These are phyloP conservation scores for Acrodontium crateriforme DNA, from an alignment of 2,329 filamentous ascomycete species.

Conservation along the genomic window DNA sequence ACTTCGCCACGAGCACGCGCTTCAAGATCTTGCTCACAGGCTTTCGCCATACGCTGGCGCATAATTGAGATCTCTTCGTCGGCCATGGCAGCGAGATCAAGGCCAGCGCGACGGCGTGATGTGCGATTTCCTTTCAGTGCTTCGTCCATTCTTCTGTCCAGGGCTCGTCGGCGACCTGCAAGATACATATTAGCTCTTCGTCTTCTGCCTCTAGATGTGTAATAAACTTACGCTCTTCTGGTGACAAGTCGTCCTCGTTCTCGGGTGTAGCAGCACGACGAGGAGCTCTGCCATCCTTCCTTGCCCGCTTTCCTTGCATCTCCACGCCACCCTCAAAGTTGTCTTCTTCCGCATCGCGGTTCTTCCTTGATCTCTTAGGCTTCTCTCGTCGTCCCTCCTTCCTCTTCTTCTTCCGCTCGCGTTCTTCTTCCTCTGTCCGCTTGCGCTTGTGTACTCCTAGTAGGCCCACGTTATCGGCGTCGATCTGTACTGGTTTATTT, in stretches of 20 bases:
- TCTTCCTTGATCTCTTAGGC: conserved; percentile 28
- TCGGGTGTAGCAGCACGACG: conserved; percentile 41
- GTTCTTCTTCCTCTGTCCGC: conserved; percentile 48
- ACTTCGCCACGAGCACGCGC: conserved; percentile 68
- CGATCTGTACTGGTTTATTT: conserved; percentile 44
- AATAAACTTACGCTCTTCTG: conserved; percentile 57
- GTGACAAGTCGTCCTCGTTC: conserved; percentile 59
- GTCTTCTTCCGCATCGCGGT: conserved; percentile 42
- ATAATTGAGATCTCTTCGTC: conserved; percentile 82
- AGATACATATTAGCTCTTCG: conserved; percentile 10
- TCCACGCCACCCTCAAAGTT: conserved; percentile 39
- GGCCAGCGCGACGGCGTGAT: conserved; percentile 68
- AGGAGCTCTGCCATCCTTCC: conserved; percentile 31
- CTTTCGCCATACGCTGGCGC: conserved; percentile 78
- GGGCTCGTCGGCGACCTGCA: conserved; percentile 57
- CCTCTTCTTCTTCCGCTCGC: conserved; percentile 54
- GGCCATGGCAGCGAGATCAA: conserved; percentile 80
- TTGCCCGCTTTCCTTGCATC: conserved; percentile 39
- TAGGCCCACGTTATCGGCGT: conserved; percentile 46
- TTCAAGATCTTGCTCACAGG: conserved; percentile 72
- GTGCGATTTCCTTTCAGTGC: conserved; percentile 73
- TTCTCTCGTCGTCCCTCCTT: conserved; percentile 41
- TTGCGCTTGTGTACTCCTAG: conserved; percentile 52
- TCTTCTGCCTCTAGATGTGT: too few species aligned
- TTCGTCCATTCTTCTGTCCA: conserved; percentile 78